Conservation (phyloP, 2,329 filamentous ascomycete genomes). For the Cladophialophora exuberans region DNA sequence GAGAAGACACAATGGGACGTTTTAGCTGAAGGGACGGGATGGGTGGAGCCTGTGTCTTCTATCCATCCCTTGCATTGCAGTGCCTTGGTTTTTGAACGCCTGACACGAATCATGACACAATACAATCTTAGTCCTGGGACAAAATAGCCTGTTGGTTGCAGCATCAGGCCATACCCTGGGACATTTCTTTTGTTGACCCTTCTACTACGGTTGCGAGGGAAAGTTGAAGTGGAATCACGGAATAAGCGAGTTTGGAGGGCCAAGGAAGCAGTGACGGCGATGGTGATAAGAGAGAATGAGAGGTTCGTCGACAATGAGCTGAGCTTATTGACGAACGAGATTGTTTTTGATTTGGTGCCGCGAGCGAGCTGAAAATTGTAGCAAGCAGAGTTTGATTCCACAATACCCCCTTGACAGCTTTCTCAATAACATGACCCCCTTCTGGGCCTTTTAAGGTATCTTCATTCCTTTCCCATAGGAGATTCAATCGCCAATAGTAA, state of each 20-base stretch:
- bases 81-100: slow-evolving; percentile 14
- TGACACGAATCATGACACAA: slow-evolving; percentile 26
- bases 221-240: too few species aligned
- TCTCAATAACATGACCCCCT: slow-evolving; percentile 27
- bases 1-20: not conserved
- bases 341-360: slow-evolving; percentile 13
- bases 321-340: slow-evolving; percentile 4
- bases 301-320: slow-evolving; percentile 4
- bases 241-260: not conserved
- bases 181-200: slow-evolving; percentile 10
- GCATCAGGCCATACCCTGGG: not conserved
- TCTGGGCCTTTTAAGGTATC: not conserved
- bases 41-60: slow-evolving; percentile 5
- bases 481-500: not conserved
- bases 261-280: not conserved
- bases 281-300: not conserved
- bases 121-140: slow-evolving; percentile 3
- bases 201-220: too few species aligned
- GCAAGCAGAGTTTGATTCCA: slow-evolving; percentile 9
- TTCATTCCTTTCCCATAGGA: not conserved
- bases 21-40: not conserved
- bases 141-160: slow-evolving; percentile 1
- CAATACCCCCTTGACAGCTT: slow-evolving; percentile 39
- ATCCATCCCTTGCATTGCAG: slow-evolving; percentile 21
- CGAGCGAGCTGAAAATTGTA: slow-evolving; percentile 9